Conservation (phyloP, 176 grass and related monocot species). For the Bolboschoenus planiculmis region DNA sequence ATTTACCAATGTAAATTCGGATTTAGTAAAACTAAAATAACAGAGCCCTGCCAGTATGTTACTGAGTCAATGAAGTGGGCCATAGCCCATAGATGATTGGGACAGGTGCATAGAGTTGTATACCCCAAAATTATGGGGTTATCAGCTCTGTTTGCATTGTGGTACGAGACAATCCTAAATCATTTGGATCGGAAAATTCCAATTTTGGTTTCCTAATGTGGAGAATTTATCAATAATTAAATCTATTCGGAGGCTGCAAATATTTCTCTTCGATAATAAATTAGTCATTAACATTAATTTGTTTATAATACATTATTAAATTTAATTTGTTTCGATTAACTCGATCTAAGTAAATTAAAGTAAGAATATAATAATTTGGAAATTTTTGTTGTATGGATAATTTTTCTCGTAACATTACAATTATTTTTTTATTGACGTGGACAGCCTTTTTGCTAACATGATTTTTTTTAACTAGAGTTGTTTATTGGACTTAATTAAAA, state of each 20-base stretch:
- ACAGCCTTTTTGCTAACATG: too few species aligned
- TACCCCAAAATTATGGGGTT: neutral
- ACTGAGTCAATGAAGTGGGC: neutral
- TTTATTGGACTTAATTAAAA: too few species aligned
- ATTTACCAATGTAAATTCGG: neutral
- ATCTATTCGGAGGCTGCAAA: neutral
- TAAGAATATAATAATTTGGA: too few species aligned
- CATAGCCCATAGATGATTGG: neutral
- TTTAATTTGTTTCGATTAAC: too few species aligned
- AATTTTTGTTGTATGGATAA: too few species aligned
- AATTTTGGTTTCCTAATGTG: neutral
- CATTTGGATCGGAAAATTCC: neutral
- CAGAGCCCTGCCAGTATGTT: neutral
- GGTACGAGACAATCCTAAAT: neutral
- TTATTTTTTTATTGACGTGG: too few species aligned
- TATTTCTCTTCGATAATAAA: neutral
- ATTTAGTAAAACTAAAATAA: neutral
- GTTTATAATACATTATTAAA: too few species aligned
- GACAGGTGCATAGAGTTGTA: neutral
- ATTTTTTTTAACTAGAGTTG: too few species aligned
- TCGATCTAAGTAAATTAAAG: too few species aligned
- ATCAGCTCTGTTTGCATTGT: neutral
- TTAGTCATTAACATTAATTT: too few species aligned
- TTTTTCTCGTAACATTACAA: too few species aligned
- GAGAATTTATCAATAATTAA: neutral